Percentiles rank a stretch among this genome's conserved stretches.
phyloP scores from a whole-genome alignment of 1,139 yeast species.

The Pichia norvegensis region DNA sequence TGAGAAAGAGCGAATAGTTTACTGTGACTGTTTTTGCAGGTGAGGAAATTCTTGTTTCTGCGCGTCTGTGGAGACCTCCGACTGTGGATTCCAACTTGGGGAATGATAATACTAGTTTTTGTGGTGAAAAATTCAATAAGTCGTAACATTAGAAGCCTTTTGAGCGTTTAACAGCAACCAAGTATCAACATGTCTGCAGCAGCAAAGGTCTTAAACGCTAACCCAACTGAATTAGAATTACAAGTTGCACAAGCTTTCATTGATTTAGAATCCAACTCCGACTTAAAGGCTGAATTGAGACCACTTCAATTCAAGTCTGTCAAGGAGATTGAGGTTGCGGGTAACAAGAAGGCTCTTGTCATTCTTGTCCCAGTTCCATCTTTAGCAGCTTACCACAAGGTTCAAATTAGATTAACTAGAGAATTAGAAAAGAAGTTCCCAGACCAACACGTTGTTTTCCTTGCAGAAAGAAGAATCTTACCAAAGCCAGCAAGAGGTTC shows the following conservation, averaged over 20 bases:
- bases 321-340: slow-evolving; percentile 95
- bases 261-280: slow-evolving; percentile 95
- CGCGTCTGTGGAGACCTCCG: not conserved
- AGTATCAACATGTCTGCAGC: slow-evolving; percentile 74
- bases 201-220: slow-evolving; percentile 85
- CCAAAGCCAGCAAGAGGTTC: slow-evolving; percentile 93
- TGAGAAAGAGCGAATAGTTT: too few species aligned
- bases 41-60: not conserved
- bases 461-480: slow-evolving; percentile 99
- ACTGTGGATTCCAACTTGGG: not conserved
- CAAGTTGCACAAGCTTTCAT: slow-evolving; percentile 98
- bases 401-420: slow-evolving; percentile 95
- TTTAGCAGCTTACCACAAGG: slow-evolving; percentile 90
- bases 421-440: slow-evolving; percentile 99
- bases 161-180: slow-evolving; percentile 1
- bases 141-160: not conserved
- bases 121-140: not conserved
- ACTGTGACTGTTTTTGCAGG: not conserved
- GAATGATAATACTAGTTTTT: not conserved
- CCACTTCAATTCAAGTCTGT: slow-evolving; percentile 97
- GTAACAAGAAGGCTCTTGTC: slow-evolving; percentile 98
- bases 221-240: slow-evolving; percentile 97
- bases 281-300: slow-evolving; percentile 96
- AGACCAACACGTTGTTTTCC: slow-evolving; percentile 98
- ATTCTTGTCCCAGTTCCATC: slow-evolving; percentile 97